Base-by-base conservation (phyloP, 768 basidiomycete species). In the Tulasnella sp. region DNA sequence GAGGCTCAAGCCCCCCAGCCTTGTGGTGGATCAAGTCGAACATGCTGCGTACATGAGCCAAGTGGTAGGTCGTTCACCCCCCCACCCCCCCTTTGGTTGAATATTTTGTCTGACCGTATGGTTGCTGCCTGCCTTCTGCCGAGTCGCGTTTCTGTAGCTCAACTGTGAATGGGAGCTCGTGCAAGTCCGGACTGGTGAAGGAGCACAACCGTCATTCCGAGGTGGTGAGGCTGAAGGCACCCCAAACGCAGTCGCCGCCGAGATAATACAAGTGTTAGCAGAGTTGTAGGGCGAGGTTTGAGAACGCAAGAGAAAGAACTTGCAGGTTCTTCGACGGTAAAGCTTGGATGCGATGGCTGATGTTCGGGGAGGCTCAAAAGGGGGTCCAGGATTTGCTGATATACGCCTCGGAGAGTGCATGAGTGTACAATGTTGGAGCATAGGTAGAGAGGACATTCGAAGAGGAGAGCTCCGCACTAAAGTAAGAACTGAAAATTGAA, bases 151-250 rank as follows among this genome's bases (percentile, higher is more conserved):
- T 2, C 22, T 12, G 12, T 29, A 51, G 49, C 49, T 29, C 49
- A 25, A 51, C 31, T 51, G 49, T 25, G 21, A 19, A 7, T 51
- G 17, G 5, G 49, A 51, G 22, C 49, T 51, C 11, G 27, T 51
- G n/a, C 49, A 51, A 25, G 42, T 54, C 8, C 29, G 53, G n/a
- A 54, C 53, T 17, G 53, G 53, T 17, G 38, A 24, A 31, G 53
- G 34, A 12, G 25, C 53, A 5, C 21, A n/a, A n/a, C 53, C 53
- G 2, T 19, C 53, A 4, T 25, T 24, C 29, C 42, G 34, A 8
- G 38, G 53, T 2, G 42, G 31, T n/a, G n/a, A 31, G 4, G 53
- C 38, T 4, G 2, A 54, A 2, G 53, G 53, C 19, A 54, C 53
- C 27, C 29, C 29, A 24, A 19, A 54, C 19, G 53, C 53, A 2